Evolutionary conservation across 495 filamentous ascomycete genomes (phyloP), one percentile per base, ranked within the genome.

Genomic region (Entonaema liquescens): DNA sequence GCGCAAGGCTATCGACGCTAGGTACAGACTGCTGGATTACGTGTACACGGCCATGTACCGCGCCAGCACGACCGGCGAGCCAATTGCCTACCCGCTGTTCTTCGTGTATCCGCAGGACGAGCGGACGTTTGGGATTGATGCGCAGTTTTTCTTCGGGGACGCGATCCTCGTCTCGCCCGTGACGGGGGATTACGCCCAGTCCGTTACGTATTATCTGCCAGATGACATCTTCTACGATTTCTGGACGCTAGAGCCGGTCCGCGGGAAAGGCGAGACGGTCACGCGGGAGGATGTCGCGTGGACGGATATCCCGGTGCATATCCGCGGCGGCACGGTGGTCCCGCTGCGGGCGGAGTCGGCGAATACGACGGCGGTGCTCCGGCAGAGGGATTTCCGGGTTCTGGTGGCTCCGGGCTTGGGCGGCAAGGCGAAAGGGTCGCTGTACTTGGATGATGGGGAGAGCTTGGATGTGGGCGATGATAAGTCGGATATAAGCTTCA

Each of bases 221-320:
- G 72, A 89, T 28, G 91, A 91, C 73, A 73, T 89, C 67, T 94
- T 92, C 81, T 94, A 94, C 79, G 90, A 94, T 79, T 93, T 86
- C 84, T 88, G 86, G 79, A 92, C 90, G 0, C 81, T 85, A 42
- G 76, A 83, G 50, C 73, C 76, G 3, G 77, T 94, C 15, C 79
- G 78, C 5, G 90, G 90, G 11, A 72, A 71, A 2, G 90, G 90
- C 11, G 73, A 70, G 0, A 81, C 71, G 28, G 72, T 89, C 36
- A 87, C 82, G 0, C 74, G 90, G 33, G 72, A 72, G 21, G 73
- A 89, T 65, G 78, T 91, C 59, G 77, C 74, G 35, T 82, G 88
- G 66, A 89, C 89, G n/a, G 83, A 88, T 44, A 93, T 95, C 73
- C 92, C 92, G 11, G 81, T 94, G 5, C 89, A 90, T 75, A 87